Conservation (phyloP, 2,329 filamentous ascomycete species). For the Juglanconis oblonga region DNA sequence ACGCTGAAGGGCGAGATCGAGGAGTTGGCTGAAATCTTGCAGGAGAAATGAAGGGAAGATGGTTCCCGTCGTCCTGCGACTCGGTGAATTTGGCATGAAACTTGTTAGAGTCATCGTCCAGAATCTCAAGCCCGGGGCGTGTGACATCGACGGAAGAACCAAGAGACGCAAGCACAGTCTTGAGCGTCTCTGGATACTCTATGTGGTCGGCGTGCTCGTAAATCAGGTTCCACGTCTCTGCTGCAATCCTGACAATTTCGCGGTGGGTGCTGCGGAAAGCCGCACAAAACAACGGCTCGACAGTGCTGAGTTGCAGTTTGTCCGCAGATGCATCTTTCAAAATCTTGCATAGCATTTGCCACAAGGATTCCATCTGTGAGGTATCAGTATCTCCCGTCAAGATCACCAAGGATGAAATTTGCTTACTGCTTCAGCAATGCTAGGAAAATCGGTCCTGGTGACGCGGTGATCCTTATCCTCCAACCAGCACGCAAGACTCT, state of each 20-base stretch:
- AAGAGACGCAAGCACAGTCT: constrained; percentile 59
- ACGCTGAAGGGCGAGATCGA: constrained; percentile 23
- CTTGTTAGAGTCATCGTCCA: constrained; percentile 35
- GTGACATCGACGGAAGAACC: constrained; percentile 49
- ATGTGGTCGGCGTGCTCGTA: constrained; percentile 60
- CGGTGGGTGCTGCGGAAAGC: constrained; percentile 58
- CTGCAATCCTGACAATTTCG: constrained; percentile 48
- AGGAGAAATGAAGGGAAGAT: constrained; percentile 25
- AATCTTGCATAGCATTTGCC: constrained; percentile 45
- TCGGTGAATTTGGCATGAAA: constrained; percentile 43
- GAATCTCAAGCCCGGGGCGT: constrained; percentile 41
- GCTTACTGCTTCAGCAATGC: constrained; percentile 45
- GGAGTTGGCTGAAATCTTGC: constrained; percentile 23
- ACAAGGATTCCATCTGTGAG: constrained; percentile 44
- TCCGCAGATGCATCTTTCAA: constrained; percentile 35
- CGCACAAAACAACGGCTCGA: constrained; percentile 55
- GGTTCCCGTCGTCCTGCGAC: constrained; percentile 44
- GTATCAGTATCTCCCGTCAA: constrained; percentile 26
- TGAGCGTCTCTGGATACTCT: constrained; percentile 63
- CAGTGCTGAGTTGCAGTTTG: constrained; percentile 43
- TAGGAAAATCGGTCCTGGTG: constrained; percentile 36
- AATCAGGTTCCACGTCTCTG: constrained; percentile 64
- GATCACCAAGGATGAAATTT: background rate
- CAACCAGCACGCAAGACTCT: constrained; percentile 62
- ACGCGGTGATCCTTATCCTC: constrained; percentile 50